Percentiles rank a stretch among this genome's conserved stretches.
Conservation (phyloP, 2,329 filamentous ascomycete species). For the Epichloe bromicola region DNA sequence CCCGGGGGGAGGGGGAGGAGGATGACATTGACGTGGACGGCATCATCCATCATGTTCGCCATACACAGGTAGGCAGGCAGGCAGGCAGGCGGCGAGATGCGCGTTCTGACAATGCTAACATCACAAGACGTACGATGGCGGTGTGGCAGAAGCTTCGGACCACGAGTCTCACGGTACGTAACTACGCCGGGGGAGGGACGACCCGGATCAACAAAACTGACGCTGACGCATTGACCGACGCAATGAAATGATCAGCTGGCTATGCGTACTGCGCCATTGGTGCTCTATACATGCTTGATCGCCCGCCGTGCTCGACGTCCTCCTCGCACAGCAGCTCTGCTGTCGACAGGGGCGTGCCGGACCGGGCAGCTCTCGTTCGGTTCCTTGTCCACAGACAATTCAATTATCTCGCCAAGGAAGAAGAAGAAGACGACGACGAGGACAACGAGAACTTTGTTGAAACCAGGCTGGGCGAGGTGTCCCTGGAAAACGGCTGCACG, state of each 20-base stretch:
- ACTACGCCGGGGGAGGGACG: too few species aligned
- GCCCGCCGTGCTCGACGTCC: slow-evolving; percentile 29
- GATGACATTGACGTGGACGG: slow-evolving; percentile 63
- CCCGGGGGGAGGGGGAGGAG: slow-evolving; percentile 43
- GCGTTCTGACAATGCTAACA: not conserved
- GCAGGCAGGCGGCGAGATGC: not conserved
- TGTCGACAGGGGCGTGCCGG: slow-evolving; percentile 22
- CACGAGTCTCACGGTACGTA: slow-evolving; percentile 70
- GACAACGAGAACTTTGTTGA: slow-evolving; percentile 27
- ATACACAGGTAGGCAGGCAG: slow-evolving; percentile 37
- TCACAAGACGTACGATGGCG: slow-evolving; percentile 65
- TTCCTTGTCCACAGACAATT: slow-evolving; percentile 57
- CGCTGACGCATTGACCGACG: not conserved
- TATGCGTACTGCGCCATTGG: slow-evolving; percentile 83
- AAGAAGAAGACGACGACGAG: slow-evolving; percentile 32
- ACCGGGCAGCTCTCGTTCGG: slow-evolving; percentile 21
- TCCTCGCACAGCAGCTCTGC: slow-evolving; percentile 8
- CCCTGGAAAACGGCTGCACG: slow-evolving; percentile 19
- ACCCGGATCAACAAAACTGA: not conserved
- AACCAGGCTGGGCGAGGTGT: slow-evolving; percentile 21
- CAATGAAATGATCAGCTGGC: slow-evolving; percentile 43
- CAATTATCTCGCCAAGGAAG: slow-evolving; percentile 35
- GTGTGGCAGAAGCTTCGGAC: slow-evolving; percentile 63
- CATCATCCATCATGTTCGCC: slow-evolving; percentile 57
- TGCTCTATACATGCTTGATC: slow-evolving; percentile 62